Conservation (phyloP, 805 yeast species). For the Clavispora vitiphila region DNA sequence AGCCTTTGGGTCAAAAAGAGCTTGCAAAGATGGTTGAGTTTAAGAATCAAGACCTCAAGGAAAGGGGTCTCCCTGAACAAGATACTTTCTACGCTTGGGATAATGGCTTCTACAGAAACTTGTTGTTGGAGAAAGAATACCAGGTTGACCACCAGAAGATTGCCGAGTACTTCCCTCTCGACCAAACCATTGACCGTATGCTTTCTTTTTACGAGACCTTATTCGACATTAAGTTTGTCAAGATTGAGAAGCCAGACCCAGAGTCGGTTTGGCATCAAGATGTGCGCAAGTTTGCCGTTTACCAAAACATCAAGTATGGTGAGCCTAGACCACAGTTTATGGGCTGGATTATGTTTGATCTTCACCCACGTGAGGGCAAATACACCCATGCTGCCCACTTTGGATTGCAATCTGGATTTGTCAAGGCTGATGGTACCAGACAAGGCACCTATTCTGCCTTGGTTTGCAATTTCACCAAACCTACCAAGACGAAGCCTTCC, state of each 20-base stretch:
- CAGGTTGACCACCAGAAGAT: slow-evolving; percentile 68
- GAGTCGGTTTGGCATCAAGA: slow-evolving; percentile 71
- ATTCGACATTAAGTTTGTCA: slow-evolving; percentile 63
- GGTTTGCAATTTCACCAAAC: slow-evolving; percentile 81
- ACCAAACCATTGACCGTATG: slow-evolving; percentile 64
- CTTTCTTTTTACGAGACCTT: slow-evolving; percentile 63
- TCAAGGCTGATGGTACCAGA: slow-evolving; percentile 44
- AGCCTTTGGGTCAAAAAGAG: slow-evolving; percentile 57
- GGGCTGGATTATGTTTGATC: slow-evolving; percentile 76
- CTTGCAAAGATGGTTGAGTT: slow-evolving; percentile 41
- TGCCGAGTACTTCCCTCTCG: slow-evolving; percentile 74
- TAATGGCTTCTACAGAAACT: slow-evolving; percentile 58
- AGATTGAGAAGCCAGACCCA: slow-evolving; percentile 35
- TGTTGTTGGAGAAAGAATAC: slow-evolving; percentile 61
- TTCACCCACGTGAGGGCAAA: slow-evolving; percentile 83
- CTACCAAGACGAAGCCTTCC: slow-evolving; percentile 64
- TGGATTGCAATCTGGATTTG: slow-evolving; percentile 57
- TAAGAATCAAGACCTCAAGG: slow-evolving; percentile 49
- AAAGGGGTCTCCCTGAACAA: slow-evolving; percentile 40
- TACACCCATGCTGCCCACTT: slow-evolving; percentile 89
- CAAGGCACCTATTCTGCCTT: slow-evolving; percentile 66
- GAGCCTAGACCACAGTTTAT: slow-evolving; percentile 47
- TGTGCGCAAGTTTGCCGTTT: slow-evolving; percentile 68
- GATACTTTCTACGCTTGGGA: slow-evolving; percentile 62
- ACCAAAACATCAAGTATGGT: slow-evolving; percentile 48